Base-by-base conservation (phyloP, 768 basidiomycete genomes). In the Wakefieldia striispora region DNA sequence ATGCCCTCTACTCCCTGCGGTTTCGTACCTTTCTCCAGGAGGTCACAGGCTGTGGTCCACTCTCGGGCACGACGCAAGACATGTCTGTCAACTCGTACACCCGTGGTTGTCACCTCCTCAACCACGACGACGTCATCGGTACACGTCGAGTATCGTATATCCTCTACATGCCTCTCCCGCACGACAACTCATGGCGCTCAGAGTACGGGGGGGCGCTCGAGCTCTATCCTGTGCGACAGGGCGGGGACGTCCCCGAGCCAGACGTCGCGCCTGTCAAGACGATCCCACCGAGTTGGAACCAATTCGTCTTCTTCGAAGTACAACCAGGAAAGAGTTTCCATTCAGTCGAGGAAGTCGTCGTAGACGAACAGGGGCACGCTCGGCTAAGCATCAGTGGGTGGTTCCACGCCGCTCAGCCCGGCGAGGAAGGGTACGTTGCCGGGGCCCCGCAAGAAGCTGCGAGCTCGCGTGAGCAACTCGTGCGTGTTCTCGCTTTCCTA, bases 61-160 rank as follows among this genome's bases (percentile, higher is more conserved):
- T 98, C 40, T 93, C 90, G 24, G 93, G 94, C 43, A 79, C 76
- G 37, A 95, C 94, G 66, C 93, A 92, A 63, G 95, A 98, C 74
- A 94, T 95, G 83, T 91, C 91, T 37, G 87, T 95, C 51, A 93
- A 92, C 63, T 84, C 88, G 8, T 97, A 97, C 70, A 86, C 84
- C 17, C 82, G 86, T 53, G 91, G 93, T 39, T 97, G 87, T 66
- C 94, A 98, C 70, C 80, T 98, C 10, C 84, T 98, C 61, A 91
- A 95, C 69, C 95, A 98, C 75, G 95, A 98, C 83, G 95, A 98
- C 67, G 95, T 95, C 21, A 97, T 97, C 63, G 93, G 93, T 53
- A 82, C 92, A 8, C 86, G 95, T 21, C 82, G 92, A 36, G 88
- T 97, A 45, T 95, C 91, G 1, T 98, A 95, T 74, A 95, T 98